These are phyloP conservation scores for Lathyrus tuberosus DNA, from an alignment of 306 rosid genomes.

Conservation along the genomic window DNA sequence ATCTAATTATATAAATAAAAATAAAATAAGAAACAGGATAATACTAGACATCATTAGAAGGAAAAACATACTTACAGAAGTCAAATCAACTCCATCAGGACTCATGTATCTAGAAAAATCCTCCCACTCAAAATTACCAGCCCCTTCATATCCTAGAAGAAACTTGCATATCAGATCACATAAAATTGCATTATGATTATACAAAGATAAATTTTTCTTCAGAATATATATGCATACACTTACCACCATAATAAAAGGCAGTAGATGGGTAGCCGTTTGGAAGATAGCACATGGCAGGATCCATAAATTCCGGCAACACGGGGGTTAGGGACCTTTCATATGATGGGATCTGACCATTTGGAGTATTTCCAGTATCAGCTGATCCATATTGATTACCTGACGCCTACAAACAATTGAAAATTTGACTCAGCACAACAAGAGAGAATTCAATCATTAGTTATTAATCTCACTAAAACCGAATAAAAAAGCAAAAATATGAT, in stretches of 20 bases:
- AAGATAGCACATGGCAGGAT: constrained; percentile 76
- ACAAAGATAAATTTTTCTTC: neutral
- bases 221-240: constrained; percentile 4
- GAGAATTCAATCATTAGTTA: neutral
- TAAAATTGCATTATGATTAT: neutral
- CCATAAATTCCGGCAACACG: constrained; percentile 63
- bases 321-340: constrained; percentile 83
- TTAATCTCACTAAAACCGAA: neutral
- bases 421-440: neutral
- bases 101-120: constrained; percentile 75
- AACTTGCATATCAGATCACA: neutral
- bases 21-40: neutral
- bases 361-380: constrained; percentile 70
- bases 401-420: constrained; percentile 47
- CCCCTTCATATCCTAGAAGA: constrained; percentile 67
- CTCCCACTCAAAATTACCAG: constrained; percentile 76
- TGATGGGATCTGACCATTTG: constrained; percentile 69
- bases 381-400: constrained; percentile 73
- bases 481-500: neutral
- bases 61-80: constrained; percentile 56
- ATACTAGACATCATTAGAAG: neutral
- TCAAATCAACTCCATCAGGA: constrained; percentile 83
- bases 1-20: neutral
- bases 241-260: constrained; percentile 84
- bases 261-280: constrained; percentile 75